phyloP scores from a whole-genome alignment of 2,329 filamentous ascomycete genomes.

The Cryphonectria nitschkei region DNA sequence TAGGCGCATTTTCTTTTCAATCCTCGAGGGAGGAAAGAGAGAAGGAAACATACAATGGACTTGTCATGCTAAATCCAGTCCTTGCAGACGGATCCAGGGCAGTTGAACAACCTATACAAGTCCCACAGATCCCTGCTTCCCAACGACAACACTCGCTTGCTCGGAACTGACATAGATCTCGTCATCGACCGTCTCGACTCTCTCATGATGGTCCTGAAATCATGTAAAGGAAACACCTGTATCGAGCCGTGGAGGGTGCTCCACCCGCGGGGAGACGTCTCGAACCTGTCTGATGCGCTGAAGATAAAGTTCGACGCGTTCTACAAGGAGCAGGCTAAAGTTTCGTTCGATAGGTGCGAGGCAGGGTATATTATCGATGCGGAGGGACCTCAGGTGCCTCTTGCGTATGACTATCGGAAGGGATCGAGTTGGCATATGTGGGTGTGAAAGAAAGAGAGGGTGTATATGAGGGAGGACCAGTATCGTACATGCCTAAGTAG shows the following conservation, averaged over 20 bases:
- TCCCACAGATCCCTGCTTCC: background rate
- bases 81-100: slow-evolving; percentile 24
- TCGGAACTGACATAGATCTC: slow-evolving; percentile 4
- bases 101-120: slow-evolving; percentile 27
- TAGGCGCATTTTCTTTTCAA: slow-evolving; percentile 33
- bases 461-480: no score
- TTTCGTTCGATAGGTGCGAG: slow-evolving; percentile 32
- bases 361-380: slow-evolving; percentile 26
- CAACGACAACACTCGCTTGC: slow-evolving; percentile 29
- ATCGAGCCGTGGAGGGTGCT: slow-evolving; percentile 31
- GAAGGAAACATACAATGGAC: background rate
- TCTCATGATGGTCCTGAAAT: slow-evolving; percentile 32
- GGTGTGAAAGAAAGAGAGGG: slow-evolving; percentile 13
- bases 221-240: slow-evolving; percentile 30
- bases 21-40: no score
- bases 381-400: slow-evolving; percentile 22
- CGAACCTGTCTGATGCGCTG: slow-evolving; percentile 31
- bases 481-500: background rate
- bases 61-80: background rate
- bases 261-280: slow-evolving; percentile 23
- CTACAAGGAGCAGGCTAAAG: slow-evolving; percentile 30
- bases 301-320: slow-evolving; percentile 30
- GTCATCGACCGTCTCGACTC: slow-evolving; percentile 31
- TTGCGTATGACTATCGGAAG: slow-evolving; percentile 22
- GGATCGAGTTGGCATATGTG: slow-evolving; percentile 27